Percentiles rank a stretch among this genome's conserved stretches.
Conservation (phyloP, 2,329 filamentous ascomycete species). For the Colletotrichum musae region DNA sequence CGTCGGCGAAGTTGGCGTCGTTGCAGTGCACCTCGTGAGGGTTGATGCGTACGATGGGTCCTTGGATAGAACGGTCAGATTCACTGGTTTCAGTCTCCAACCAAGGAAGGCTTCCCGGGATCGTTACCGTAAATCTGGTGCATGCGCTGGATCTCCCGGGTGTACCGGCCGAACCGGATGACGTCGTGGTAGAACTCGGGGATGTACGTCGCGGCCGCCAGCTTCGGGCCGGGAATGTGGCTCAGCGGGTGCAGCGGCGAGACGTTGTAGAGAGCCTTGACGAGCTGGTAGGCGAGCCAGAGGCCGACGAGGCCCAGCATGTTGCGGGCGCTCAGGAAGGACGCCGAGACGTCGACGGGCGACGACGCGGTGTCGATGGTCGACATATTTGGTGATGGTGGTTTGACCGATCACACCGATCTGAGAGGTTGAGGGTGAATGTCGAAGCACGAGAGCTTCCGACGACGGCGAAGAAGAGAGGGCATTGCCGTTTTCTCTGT, state of each 20-base stretch:
- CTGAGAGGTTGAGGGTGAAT: background rate
- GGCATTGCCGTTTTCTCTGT: constrained; percentile 19
- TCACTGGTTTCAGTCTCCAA: too few relatives aligned
- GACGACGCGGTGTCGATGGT: constrained; percentile 18
- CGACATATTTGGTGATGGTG: constrained; percentile 24
- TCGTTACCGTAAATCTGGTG: constrained; percentile 54
- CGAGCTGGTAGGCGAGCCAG: constrained; percentile 50
- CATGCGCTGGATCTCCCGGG: constrained; percentile 51
- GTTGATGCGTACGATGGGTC: constrained; percentile 56
- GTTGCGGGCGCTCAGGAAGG: constrained; percentile 19
- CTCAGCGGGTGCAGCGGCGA: constrained; percentile 56
- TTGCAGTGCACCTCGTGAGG: constrained; percentile 57
- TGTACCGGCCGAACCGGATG: constrained; percentile 53
- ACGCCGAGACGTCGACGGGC: constrained; percentile 23
- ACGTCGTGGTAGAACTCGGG: constrained; percentile 57
- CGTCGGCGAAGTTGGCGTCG: constrained; percentile 53
- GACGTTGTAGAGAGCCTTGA: constrained; percentile 51
- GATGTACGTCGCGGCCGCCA: constrained; percentile 53
- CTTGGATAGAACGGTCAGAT: constrained; percentile 36
- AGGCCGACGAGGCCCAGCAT: constrained; percentile 42
- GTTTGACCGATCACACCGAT: background rate
- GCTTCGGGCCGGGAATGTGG: constrained; percentile 54
- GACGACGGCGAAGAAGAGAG: constrained; percentile 7
- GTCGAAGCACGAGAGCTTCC: background rate
- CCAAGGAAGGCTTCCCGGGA: background rate